Conservation (phyloP, 768 basidiomycete species). For the Phylloporus arenicola region DNA sequence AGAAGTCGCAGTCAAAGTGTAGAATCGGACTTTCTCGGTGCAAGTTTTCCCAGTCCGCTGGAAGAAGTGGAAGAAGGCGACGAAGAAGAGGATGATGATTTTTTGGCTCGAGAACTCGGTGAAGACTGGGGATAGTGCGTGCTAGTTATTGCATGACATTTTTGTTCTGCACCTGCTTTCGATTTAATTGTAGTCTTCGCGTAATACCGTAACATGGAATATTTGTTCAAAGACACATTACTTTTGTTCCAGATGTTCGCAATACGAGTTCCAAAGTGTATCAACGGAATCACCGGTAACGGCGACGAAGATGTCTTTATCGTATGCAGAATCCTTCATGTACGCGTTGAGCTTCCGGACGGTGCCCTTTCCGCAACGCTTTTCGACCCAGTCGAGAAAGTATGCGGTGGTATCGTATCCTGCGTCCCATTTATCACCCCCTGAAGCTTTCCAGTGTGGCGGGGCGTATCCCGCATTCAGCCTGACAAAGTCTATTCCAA, state of each 20-base stretch:
- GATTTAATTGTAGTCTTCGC: slow-evolving; percentile 17
- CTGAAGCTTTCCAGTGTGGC: slow-evolving; percentile 61
- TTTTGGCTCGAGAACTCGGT: slow-evolving; percentile 73
- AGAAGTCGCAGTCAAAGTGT: slow-evolving; percentile 23
- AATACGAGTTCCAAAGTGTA: slow-evolving; percentile 57
- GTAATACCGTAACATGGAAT: slow-evolving; percentile 17
- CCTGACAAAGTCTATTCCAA: slow-evolving; percentile 62
- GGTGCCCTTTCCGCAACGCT: slow-evolving; percentile 45
- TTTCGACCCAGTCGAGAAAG: slow-evolving; percentile 67
- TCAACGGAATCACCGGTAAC: slow-evolving; percentile 48
- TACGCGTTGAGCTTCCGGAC: slow-evolving; percentile 53
- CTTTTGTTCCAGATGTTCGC: slow-evolving; percentile 31
- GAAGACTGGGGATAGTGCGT: slow-evolving; percentile 65
- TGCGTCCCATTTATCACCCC: slow-evolving; percentile 58
- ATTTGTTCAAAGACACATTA: neutral
- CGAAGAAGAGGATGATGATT: slow-evolving; percentile 61
- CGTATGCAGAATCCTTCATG: slow-evolving; percentile 47
- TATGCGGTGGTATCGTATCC: slow-evolving; percentile 73
- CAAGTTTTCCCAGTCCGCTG: slow-evolving; percentile 22
- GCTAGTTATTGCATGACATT: neutral
- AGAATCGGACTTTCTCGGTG: slow-evolving; percentile 4
- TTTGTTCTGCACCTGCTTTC: slow-evolving; percentile 12
- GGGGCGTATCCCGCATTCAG: slow-evolving; percentile 52
- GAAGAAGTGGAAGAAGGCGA: slow-evolving; percentile 52
- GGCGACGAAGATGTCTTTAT: slow-evolving; percentile 46